A percentile compares a stretch with the other conserved stretches of the same genome.
Evolutionary conservation across 371 early-diverging fungal species (phyloP).

Genomic region (Lichtheimia corymbifera): DNA sequence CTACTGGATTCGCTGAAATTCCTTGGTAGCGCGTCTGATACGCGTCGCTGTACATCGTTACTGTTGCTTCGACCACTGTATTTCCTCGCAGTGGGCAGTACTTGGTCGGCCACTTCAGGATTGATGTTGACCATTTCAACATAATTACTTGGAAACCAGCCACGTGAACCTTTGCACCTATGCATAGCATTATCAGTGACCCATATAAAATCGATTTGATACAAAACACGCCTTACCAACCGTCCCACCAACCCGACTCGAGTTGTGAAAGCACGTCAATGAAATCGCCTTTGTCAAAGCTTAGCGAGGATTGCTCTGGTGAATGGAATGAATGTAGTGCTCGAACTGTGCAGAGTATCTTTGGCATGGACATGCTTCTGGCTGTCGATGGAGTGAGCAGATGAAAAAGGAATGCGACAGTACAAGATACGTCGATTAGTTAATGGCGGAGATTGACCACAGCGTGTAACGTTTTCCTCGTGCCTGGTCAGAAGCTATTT

Average conservation of each 20-base stretch:
- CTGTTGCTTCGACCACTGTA: background rate
- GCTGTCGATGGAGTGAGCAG: too few species aligned
- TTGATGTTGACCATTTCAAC: slow-evolving; percentile 51
- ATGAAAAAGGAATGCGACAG: too few species aligned
- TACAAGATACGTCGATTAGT: too few species aligned
- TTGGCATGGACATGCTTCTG: slow-evolving; percentile 16
- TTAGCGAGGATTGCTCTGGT: slow-evolving; percentile 68
- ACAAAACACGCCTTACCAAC: slow-evolving; percentile 38
- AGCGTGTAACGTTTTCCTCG: too few species aligned
- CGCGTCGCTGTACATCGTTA: too few species aligned
- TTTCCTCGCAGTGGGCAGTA: slow-evolving; percentile 11
- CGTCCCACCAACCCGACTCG: slow-evolving; percentile 94
- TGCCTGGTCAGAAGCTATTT: too few species aligned
- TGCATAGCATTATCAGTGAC: background rate
- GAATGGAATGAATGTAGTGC: slow-evolving; percentile 83
- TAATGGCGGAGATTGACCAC: too few species aligned
- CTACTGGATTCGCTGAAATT: background rate
- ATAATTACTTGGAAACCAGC: slow-evolving; percentile 91
- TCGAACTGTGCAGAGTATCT: slow-evolving; percentile 38
- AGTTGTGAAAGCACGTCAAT: slow-evolving; percentile 82
- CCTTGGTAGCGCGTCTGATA: too few species aligned
- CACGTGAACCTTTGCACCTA: slow-evolving; percentile 61
- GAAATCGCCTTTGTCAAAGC: slow-evolving; percentile 75
- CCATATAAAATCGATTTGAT: too few species aligned
- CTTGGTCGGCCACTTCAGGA: slow-evolving; percentile 14